Evolutionary conservation across 345 rosid species (phyloP), one percentile per base, ranked within the genome.

Genomic region (Theobroma cacao): DNA sequence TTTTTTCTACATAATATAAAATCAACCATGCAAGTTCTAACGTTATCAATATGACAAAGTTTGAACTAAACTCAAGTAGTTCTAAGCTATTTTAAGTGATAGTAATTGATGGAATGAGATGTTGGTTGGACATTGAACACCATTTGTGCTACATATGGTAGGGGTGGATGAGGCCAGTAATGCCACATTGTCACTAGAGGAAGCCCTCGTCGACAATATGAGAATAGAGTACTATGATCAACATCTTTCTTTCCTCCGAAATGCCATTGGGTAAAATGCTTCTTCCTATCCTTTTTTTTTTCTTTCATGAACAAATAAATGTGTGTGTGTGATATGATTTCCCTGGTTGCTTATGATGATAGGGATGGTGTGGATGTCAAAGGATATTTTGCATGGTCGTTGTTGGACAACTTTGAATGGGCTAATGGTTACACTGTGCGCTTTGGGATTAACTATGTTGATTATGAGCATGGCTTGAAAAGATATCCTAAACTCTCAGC

Each of bases 381-480:
- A 2, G 83, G 88, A 45, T 83, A 87, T 55, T 86, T 86, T 62
- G 77, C 81, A 63, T 82, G 89, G 87, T 84, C 89, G 11, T 68
- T 86, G 79, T 20, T 86, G 52, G 89, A 87, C 48, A 80, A 84
- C 75, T 83, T 85, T 18, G 88, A 85, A 48, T 85, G 87, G 88
- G 56, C 34, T 43, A 41, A 34, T 52, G 84, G 87, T 20, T 87
- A 82, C 3, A 66, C 65, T 1, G 80, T 74, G 7, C 72, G 88
- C 24, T 85, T 87, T 26, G 90, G 86, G 33, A 73, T 87, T 8
- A 58, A 77, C 22, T 85, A 75, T 75, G 47, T 86, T 20, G 89
- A 86, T 66, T 85, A 61, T 68, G 59, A 81, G 2, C 28, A 83
- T 22, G 84, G 80, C 2, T 75, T 87, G 31, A 85, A 71, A 13